Base-by-base conservation (phyloP, 306 rosid genomes). In the Luffa acutangula region DNA sequence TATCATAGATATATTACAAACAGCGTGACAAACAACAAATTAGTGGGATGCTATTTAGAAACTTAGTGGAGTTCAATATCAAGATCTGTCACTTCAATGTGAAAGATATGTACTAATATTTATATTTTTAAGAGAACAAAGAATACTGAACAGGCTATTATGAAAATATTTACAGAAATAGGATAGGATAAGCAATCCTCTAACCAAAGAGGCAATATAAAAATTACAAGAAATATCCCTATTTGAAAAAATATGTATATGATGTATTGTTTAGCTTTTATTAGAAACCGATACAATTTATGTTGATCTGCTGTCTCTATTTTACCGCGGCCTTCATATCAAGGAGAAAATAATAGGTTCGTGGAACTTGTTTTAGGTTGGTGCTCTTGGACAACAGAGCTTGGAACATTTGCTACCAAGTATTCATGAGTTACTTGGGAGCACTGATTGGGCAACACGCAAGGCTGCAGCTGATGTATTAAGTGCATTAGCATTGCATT, bases 401-500 rank as follows among this genome's bases (percentile, higher is more conserved):
- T 86, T 91, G 88, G 98, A 93, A 34, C 74, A 86, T 83, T 86
- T 96, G 84, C 87, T 93, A 54, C 93, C 84, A 75, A 86, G 89
- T 81, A 88, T 90, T 80, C 97, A 89, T 37, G 99, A 93, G 14
- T 93, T 93, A 79, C 93, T 96, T 74, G 86, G 89, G 53, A 93
- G 89, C 86, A 48, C 87, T 21, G 99, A 96, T 82, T 96, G 99
- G 99, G 94, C 94, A 57, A 96, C 98, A 31, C 97, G 99, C 42
- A 96, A 96, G 88, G 99, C 99, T 56, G 97, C 99, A 51, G 98
- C 99, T 66, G 99, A 96, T 66, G 88, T 89, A 52, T 85, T 96
- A 48, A 84, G 82, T 77, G 87, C 93, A 14, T 73, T 96, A 76
- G 96, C 97, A 17, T 83, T 91, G 88, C 91, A 90, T 86, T 87